Base-by-base conservation (phyloP, 805 yeast genomes). In the Metschnikowia proteae region DNA sequence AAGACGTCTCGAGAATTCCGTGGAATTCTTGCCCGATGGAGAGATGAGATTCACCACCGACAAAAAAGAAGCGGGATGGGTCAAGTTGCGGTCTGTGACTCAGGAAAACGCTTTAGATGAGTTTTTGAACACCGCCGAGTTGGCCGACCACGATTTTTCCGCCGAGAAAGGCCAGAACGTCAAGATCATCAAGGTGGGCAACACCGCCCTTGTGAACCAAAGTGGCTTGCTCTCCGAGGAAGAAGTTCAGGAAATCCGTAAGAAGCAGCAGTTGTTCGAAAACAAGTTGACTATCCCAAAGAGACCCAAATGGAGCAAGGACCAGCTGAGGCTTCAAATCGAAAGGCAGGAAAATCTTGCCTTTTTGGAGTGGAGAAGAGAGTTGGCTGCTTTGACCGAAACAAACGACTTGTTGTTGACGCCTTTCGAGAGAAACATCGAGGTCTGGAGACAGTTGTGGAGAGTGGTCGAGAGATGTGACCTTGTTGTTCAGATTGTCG, bases 391-490 rank as follows among this genome's bases (percentile, higher is more conserved):
- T 38, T 73, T 94, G 48, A 95, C 91, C 54, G 96, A 92, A 65
- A 79, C 78, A 57, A 82, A 89, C 55, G 96, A 92, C 65, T 74
- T 94, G 60, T 73, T 91, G 50, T 76, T 94, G 64, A 94, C 99
- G 0, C 99, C 99, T 4, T 94, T 92, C 63, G 99, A 94, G 73
- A 82, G 99, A 73, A 94, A 94, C 65, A 75, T 94, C 55, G 97
- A 92, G 75, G 97, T 94, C 50, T 94, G 99, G 99, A 83, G 94
- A 64, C 99, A 94, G 70, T 74, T 94, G 56, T 94, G 99, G 99
- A 81, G 99, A 70, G 99, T 94, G 38, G 87, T 90, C 25, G 99
- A 94, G 67, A 81, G 98, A 63, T 88, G 94, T 25, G 97, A 92
- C 66, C 75, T 94, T 59, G 82, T 94, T 35, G 97, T 94, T 5